Evolutionary conservation across 495 filamentous ascomycete genomes (phyloP), one percentile per base, ranked within the genome.

Genomic region (Podospora tetraspora): DNA sequence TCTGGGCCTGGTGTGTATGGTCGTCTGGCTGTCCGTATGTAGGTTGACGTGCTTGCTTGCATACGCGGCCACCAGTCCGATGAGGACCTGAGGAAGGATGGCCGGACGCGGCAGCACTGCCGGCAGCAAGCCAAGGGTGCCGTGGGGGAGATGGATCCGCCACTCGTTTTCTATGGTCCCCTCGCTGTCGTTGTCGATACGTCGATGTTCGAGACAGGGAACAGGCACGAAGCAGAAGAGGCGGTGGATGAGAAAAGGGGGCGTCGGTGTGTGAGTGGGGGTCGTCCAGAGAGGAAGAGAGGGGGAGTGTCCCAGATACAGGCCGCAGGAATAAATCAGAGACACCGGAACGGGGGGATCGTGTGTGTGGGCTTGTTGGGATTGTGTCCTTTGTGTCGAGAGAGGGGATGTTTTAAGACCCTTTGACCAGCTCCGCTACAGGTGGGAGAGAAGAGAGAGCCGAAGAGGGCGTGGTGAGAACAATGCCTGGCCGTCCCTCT

Each of bases 1-100:
- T 30, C 61, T 34, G 27, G 43, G 61, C 34, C 61, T 34, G 27
- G 34, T 6, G 61, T 30, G 27, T 62, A 62, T 62, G 25, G 34
- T 16, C 22, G 27, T 56, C 63, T 69, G 66, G 61, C 23, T 68
- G 66, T 68, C 69, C 64, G 30, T 27, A 19, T 61, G 65, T 67
- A n/a, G 43, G 43, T 52, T 52, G 43, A 52, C 43, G 43, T 52
- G 43, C 43, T 52, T 52, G 43, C 43, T 52, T 52, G 43, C 43
- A 52, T 52, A 52, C 43, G 43, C 43, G 19, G 43, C 43, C 43
- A 52, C 16, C 43, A n/a, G 43, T 52, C 43, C 6, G 43, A 52
- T 16, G 43, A 52, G 12, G 43, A 52, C 3, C 27, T 27, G 4
- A 13, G 19, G 43, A 8, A 52, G 16, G 43, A 43, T 16, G 37